Evolutionary conservation across 345 rosid species (phyloP), one percentile per base, ranked within the genome.

Genomic region (Hypericum androsaemum): DNA sequence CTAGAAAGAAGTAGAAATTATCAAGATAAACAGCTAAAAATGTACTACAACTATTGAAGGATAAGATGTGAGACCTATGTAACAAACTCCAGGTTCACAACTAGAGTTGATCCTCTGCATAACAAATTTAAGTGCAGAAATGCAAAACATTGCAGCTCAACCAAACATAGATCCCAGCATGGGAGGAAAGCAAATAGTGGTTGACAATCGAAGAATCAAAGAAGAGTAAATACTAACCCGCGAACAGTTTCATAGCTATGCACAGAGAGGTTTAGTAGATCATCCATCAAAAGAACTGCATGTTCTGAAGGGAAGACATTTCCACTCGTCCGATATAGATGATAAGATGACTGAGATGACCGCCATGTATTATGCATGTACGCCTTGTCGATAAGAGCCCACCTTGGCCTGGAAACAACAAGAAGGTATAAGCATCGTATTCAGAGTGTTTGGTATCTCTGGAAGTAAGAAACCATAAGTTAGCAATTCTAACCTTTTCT

Each of bases 331-430:
- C 96, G 95, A 71, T 69, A 92, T 60, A 80, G 80, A 71, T 92
- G 89, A 76, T 84, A 85, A 22, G 98, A 75, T 10, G 98, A 81
- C 66, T 88, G 98, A 10, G 98, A 92, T 50, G 98, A 79, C 56
- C 96, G 83, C 98, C 98, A 92, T 39, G 94, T 81, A 66, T 63
- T 77, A 74, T 92, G 98, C 98, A 88, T 85, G 76, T 83, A 83
- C 52, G 94, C 86, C 69, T 83, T 87, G 74, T 92, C 98, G 42
- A 92, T 74, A 62, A 80, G 86, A 50, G 98, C 96, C 98, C 98
- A 92, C 68, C 95, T 72, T 60, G 98, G 98, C 80, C 98, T 92
- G 74, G 47, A 72, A 65, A 42, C 53, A 64, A 61, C 54, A 17
- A 67, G 54, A 42, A 41, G 28, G 61, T 63, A 67, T 35, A 58